phyloP scores from a whole-genome alignment of 2,329 filamentous ascomycete genomes.

The Mollisia scopiformis region DNA sequence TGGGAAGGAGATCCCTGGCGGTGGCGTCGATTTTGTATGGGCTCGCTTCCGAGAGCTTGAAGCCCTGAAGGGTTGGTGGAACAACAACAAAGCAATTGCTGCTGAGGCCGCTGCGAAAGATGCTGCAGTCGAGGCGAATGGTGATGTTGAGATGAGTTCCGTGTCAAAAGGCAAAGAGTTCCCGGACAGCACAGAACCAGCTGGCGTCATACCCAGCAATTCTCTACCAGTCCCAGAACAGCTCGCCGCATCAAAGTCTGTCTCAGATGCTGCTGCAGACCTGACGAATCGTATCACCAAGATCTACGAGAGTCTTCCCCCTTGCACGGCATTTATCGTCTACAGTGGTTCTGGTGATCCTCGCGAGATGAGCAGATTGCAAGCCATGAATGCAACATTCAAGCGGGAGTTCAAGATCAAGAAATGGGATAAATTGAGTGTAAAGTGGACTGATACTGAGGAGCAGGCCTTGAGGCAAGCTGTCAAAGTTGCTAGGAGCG shows the following conservation, averaged over 20 bases:
- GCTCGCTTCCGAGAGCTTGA: constrained; percentile 68
- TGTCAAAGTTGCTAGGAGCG: constrained; percentile 58
- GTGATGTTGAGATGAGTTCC: background rate
- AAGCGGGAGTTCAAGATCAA: constrained; percentile 66
- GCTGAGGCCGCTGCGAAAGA: constrained; percentile 12
- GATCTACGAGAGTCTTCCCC: constrained; percentile 61
- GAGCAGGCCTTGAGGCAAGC: constrained; percentile 64
- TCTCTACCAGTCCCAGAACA: constrained; percentile 3
- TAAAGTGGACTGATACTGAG: constrained; percentile 70
- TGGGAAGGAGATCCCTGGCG: constrained; percentile 58
- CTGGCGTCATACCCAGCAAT: background rate
- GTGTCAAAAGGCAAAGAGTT: background rate
- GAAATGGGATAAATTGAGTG: constrained; percentile 68
- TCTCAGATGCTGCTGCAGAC: constrained; percentile 24
- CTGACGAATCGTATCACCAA: constrained; percentile 51
- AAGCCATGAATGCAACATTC: constrained; percentile 62
- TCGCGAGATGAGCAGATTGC: constrained; percentile 65
- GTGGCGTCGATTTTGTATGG: constrained; percentile 69
- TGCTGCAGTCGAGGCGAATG: background rate
- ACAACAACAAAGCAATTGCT: constrained; percentile 48
- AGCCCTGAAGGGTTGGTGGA: constrained; percentile 69
- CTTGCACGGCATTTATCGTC: constrained; percentile 66
- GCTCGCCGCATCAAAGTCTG: constrained; percentile 19
- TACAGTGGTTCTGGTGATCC: constrained; percentile 70
- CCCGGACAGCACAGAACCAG: background rate